Conservation (phyloP, 441 rosid species). For the Pelargonium fulgidum region DNA sequence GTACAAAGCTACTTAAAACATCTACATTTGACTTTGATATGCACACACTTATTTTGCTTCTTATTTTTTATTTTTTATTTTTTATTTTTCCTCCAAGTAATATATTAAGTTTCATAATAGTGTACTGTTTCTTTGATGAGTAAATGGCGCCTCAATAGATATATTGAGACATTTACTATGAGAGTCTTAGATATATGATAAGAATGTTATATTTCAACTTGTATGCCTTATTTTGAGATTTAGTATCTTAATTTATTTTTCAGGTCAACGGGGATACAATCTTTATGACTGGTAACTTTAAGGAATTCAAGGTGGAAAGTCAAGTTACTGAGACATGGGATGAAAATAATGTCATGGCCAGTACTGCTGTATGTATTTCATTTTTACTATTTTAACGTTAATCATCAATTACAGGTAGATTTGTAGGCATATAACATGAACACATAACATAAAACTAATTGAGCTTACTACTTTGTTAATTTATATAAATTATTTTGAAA, state of each 20-base stretch:
- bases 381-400: slow-evolving; percentile 15
- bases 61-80: background rate
- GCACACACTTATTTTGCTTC: background rate
- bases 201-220: slow-evolving; percentile 8
- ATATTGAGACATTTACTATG: background rate
- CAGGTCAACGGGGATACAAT: slow-evolving; percentile 94
- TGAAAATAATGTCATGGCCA: slow-evolving; percentile 69
- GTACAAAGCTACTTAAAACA: background rate
- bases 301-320: slow-evolving; percentile 77
- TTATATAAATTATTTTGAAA: background rate
- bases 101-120: background rate
- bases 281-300: slow-evolving; percentile 80
- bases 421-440: background rate
- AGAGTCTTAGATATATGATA: background rate
- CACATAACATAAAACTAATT: background rate
- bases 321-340: slow-evolving; percentile 61
- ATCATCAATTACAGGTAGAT: slow-evolving; percentile 11
- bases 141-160: background rate
- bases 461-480: background rate
- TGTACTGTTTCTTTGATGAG: background rate
- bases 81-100: background rate
- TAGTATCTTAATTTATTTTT: slow-evolving; percentile 19
- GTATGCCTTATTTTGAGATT: background rate
- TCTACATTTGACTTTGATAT: background rate
- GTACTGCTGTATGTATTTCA: slow-evolving; percentile 50